Percentiles rank a stretch among this genome's conserved stretches.
phyloP scores from a whole-genome alignment of 176 grass and related monocot genomes.

The Zea luxurians region DNA sequence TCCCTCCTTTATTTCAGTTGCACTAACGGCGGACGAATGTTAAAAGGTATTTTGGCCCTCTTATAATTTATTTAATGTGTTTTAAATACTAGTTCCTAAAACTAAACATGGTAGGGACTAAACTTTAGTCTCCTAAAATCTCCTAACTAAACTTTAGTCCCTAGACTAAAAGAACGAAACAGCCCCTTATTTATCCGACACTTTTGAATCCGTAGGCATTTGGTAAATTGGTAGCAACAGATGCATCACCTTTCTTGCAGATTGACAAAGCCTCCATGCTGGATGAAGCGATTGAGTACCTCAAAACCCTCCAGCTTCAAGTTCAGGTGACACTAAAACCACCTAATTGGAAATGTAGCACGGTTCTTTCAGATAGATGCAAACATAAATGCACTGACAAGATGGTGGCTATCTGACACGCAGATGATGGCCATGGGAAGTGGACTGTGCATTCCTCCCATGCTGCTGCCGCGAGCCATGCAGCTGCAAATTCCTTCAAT shows the following conservation, averaged over 20 bases:
- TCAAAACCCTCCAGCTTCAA: conserved; percentile 79
- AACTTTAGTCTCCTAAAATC: too few relatives aligned
- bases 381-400: conserved; percentile 18
- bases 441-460: conserved; percentile 57
- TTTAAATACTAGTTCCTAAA: too few relatives aligned
- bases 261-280: conserved; percentile 80
- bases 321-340: conserved; percentile 44
- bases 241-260: conserved; percentile 34
- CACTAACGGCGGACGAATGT: too few relatives aligned
- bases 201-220: not conserved
- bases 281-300: conserved; percentile 80
- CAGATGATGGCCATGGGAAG: conserved; percentile 75
- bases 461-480: conserved; percentile 49
- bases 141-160: too few relatives aligned
- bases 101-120: too few relatives aligned
- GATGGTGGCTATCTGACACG: conserved; percentile 10
- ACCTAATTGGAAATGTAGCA: conserved; percentile 5
- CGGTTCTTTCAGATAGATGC: not conserved
- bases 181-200: not conserved
- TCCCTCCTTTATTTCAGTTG: too few relatives aligned
- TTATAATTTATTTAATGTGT: too few relatives aligned
- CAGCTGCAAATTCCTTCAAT: conserved; percentile 54
- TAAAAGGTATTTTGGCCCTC: too few relatives aligned
- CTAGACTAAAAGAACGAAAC: conserved; percentile 24
- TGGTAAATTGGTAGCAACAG: conserved; percentile 36